Percentiles rank a stretch among this genome's conserved stretches.
phyloP scores from a whole-genome alignment of 352 stramenopile genomes.

The Phytophthora meadii region DNA sequence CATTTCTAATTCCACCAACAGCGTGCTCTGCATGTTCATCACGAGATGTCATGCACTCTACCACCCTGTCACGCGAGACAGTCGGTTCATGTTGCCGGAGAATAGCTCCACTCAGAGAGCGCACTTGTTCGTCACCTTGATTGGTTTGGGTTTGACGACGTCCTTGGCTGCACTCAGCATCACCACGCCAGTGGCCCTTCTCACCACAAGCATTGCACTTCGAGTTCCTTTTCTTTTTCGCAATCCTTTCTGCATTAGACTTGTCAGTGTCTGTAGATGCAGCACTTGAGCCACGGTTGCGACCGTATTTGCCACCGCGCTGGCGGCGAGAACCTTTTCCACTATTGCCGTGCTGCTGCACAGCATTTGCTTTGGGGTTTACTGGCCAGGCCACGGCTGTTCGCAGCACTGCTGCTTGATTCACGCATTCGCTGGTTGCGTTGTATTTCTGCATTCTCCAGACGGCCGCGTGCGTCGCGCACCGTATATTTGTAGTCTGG shows the following conservation, averaged over 20 bases:
- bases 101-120: background rate
- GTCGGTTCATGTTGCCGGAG: background rate
- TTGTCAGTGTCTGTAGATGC: background rate
- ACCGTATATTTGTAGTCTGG: background rate
- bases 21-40: background rate
- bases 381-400: background rate
- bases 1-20: background rate
- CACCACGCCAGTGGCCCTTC: slow-evolving; percentile 1
- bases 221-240: slow-evolving; percentile 6
- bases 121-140: background rate
- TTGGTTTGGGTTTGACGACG: background rate
- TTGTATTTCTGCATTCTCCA: slow-evolving; percentile 1
- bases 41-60: background rate
- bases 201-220: slow-evolving; percentile 5
- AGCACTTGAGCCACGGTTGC: background rate
- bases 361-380: slow-evolving; percentile 3
- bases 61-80: background rate
- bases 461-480: background rate
- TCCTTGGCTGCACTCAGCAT: background rate
- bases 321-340: background rate
- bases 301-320: slow-evolving; percentile 5
- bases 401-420: background rate
- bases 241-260: background rate
- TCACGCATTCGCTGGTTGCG: background rate
- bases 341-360: slow-evolving; percentile 1